phyloP scores from a whole-genome alignment of 768 basidiomycete species.

The Mycena crocata region DNA sequence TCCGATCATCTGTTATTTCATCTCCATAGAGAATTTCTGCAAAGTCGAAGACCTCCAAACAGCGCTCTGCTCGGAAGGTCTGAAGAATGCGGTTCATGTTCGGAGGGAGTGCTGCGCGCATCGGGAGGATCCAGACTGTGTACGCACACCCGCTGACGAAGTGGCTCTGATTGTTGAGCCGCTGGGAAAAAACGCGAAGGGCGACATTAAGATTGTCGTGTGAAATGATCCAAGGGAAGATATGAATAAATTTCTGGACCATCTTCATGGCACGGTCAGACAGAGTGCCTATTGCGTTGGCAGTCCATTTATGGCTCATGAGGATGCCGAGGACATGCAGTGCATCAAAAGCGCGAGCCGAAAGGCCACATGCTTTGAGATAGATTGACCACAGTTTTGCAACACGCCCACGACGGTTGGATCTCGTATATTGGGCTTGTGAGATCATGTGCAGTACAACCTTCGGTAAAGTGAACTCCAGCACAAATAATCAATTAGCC shows the following conservation, averaged over 20 bases:
- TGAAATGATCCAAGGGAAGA: conserved; percentile 27
- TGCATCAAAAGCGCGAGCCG: conserved; percentile 32
- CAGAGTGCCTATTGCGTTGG: not conserved
- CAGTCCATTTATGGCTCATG: conserved; percentile 32
- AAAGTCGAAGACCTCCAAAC: not conserved
- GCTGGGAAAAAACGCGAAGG: conserved; percentile 38
- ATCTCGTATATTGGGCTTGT: conserved; percentile 31
- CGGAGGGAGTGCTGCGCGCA: conserved; percentile 9
- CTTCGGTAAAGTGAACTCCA: not conserved
- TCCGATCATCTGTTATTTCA: not conserved
- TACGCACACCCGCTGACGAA: conserved; percentile 38
- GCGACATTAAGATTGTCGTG: conserved; percentile 40
- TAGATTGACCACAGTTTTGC: conserved; percentile 35
- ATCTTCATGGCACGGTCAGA: conserved; percentile 26
- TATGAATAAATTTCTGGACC: conserved; percentile 14
- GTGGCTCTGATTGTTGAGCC: conserved; percentile 37
- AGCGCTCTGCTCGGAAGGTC: not conserved
- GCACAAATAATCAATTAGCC: not conserved
- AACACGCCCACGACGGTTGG: conserved; percentile 19
- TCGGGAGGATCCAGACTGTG: conserved; percentile 34
- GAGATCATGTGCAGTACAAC: conserved; percentile 23
- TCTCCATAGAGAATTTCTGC: not conserved
- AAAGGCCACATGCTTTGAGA: conserved; percentile 35
- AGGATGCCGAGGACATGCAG: conserved; percentile 31
- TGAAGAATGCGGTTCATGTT: conserved; percentile 21